These are phyloP conservation scores for Boletus pseudo-olivaceus DNA, from an alignment of 768 basidiomycete genomes.

Conservation along the genomic window DNA sequence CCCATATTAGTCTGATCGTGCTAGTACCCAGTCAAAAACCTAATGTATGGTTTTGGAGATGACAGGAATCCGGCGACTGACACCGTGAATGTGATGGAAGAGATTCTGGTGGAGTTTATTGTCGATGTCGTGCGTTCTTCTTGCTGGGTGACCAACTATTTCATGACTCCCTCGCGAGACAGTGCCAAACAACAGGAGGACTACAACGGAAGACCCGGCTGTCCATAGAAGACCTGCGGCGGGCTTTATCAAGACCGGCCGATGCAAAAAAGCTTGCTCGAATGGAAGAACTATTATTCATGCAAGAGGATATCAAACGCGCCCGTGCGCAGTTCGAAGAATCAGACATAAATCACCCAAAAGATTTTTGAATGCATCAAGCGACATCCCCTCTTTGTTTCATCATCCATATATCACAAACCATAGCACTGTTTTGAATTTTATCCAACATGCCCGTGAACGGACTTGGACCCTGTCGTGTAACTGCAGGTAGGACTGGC, in stretches of 20 bases:
- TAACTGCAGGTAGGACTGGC: neutral
- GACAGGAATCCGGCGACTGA: conserved; percentile 85
- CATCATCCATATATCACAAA: conserved; percentile 1
- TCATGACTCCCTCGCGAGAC: conserved; percentile 10
- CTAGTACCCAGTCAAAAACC: conserved; percentile 56
- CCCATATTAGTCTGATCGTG: conserved; percentile 12
- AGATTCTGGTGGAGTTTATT: conserved; percentile 88
- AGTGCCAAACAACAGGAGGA: conserved; percentile 76
- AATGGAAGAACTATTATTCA: conserved; percentile 88
- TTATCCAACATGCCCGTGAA: neutral
- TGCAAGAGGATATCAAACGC: conserved; percentile 92
- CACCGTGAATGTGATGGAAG: conserved; percentile 89
- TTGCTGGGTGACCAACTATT: neutral
- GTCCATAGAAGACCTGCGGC: conserved; percentile 81
- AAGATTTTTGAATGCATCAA: conserved; percentile 37
- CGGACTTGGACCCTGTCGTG: neutral
- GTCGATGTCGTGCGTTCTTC: conserved; percentile 72
- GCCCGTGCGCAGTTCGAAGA: conserved; percentile 77
- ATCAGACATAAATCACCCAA: conserved; percentile 45
- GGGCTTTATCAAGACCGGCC: conserved; percentile 76
- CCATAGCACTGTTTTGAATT: conserved; percentile 4
- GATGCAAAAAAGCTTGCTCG: conserved; percentile 90
- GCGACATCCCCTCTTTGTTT: neutral
- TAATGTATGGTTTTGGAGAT: conserved; percentile 95
- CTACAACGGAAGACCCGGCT: conserved; percentile 69